A percentile compares a stretch with the other conserved stretches of the same genome.
phyloP scores from a whole-genome alignment of 1,284 basidiomycete genomes.

The Sporisorium graminicola region DNA sequence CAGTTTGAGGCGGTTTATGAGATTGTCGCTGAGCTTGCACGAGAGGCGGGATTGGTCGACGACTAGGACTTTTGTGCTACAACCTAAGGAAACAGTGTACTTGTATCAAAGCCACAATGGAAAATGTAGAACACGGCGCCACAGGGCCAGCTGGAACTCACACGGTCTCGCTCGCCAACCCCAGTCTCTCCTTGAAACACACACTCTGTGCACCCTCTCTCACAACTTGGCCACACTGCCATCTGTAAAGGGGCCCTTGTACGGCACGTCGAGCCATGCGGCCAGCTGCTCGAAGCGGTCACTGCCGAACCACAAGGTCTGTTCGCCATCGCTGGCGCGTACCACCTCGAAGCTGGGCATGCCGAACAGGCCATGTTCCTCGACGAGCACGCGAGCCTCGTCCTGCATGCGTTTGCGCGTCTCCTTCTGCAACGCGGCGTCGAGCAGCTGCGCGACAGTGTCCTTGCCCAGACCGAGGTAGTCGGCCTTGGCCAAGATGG shows the following conservation, averaged over 20 bases:
- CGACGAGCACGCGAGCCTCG: slow-evolving; percentile 40
- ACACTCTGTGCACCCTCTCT: too few relatives aligned
- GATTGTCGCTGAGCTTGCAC: slow-evolving; percentile 17
- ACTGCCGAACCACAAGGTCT: slow-evolving; percentile 47
- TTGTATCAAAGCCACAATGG: not conserved
- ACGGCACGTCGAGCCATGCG: slow-evolving; percentile 45
- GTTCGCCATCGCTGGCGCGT: slow-evolving; percentile 30
- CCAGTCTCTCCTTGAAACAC: too few relatives aligned
- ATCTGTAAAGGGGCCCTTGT: slow-evolving; percentile 58
- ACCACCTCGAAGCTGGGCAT: slow-evolving; percentile 54
- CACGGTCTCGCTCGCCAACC: too few relatives aligned
- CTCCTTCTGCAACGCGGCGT: slow-evolving; percentile 24
- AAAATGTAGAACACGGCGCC: not conserved
- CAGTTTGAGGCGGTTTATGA: slow-evolving; percentile 52
- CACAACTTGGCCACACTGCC: slow-evolving; percentile 42
- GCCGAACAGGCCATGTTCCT: slow-evolving; percentile 50
- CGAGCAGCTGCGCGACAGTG: slow-evolving; percentile 17
- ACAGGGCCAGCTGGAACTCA: too few relatives aligned
- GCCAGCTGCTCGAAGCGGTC: slow-evolving; percentile 61
- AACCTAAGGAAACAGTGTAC: not conserved
- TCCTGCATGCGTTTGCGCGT: slow-evolving; percentile 25
- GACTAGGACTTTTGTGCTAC: too few relatives aligned
- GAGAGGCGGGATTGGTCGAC: not conserved
- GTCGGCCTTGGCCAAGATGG: slow-evolving; percentile 25
- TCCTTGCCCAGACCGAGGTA: slow-evolving; percentile 21